Evolutionary conservation across 2,329 filamentous ascomycete species (phyloP), one percentile per base, ranked within the genome.

Genomic region (Paracorniculantispora psalliotae): DNA sequence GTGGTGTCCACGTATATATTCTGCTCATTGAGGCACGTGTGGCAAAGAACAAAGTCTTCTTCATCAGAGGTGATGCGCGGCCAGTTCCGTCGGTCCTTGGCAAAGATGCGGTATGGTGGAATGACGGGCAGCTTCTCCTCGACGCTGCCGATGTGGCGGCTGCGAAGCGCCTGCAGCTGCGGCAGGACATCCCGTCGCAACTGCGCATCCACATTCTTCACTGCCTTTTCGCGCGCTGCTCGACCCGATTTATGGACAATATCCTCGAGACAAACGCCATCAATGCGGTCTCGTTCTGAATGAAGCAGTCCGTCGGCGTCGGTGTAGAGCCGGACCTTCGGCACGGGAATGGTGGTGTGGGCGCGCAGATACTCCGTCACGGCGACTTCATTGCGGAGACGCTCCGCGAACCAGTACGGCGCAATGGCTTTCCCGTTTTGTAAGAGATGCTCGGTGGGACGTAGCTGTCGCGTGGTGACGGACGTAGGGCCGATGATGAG

Each of bases 31-130:
- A 56, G 28, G 10, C 13, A 8, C 1, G 41, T 56, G 28, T 56
- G 53, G n/a, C 53, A 56, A 4, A 56, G 30, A 25, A 56, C 53
- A 26, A 56, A 56, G 4, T 56, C 53, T 3, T 30, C n/a, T 23
- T 46, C 19, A 2, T 30, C 41, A 17, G 41, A 35, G 10, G 19
- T 23, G 26, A 56, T 35, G 19, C 53, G 53, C n/a, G 8, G n/a
- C 53, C 53, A 56, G n/a, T 21, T 17, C 19, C 53, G 41, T 17
- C 53, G 33, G 25, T 47, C 28, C 44, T 56, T 48, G 3, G 3
- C 5, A 23, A 46, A 56, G 8, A 56, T 21, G 53, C 26, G 26
- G 25, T n/a, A 25, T 2, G 39, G 39, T 23, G 53, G 53, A n/a
- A 56, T 47, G 6, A 47, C n/a, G 25, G 53, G 41, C 2, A 56